Evolutionary conservation across 495 filamentous ascomycete genomes (phyloP).

Genomic region (Friedmanniomyces simplex): DNA sequence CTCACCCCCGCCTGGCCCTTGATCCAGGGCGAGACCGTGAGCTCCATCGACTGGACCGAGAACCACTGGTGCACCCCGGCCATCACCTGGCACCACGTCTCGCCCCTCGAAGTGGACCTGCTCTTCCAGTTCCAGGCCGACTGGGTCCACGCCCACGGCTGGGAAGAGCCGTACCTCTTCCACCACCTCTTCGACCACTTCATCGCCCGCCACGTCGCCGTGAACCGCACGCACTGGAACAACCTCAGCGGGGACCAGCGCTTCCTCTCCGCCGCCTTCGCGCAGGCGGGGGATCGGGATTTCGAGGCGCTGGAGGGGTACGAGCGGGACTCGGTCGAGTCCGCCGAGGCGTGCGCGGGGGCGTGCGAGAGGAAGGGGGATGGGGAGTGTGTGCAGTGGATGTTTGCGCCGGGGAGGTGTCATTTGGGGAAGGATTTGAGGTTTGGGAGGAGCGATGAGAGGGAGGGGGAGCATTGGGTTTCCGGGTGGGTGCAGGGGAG

Average conservation of each 20-base stretch:
- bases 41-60: constrained; percentile 40
- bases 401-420: constrained; percentile 17
- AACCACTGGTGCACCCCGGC: constrained; percentile 51
- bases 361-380: constrained; percentile 4
- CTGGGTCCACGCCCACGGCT: constrained; percentile 26
- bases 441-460: constrained; percentile 15
- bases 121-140: constrained; percentile 40
- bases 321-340: constrained; percentile 11
- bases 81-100: constrained; percentile 52
- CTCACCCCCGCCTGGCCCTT: constrained; percentile 43
- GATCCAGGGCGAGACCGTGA: constrained; percentile 47
- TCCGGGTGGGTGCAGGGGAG: constrained; percentile 13
- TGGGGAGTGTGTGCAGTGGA: constrained; percentile 18
- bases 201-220: constrained; percentile 21
- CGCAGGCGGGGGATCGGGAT: background rate
- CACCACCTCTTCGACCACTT: constrained; percentile 26
- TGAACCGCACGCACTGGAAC: constrained; percentile 25
- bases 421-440: constrained; percentile 16
- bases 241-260: constrained; percentile 26
- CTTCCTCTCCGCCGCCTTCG: constrained; percentile 2
- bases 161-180: constrained; percentile 24
- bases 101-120: constrained; percentile 38
- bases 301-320: constrained; percentile 5
- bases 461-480: constrained; percentile 5
- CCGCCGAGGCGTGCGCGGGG: constrained; percentile 13